A percentile compares a stretch with the other conserved stretches of the same genome.
Conservation (phyloP, 306 rosid species). For the Malus orientalis region DNA sequence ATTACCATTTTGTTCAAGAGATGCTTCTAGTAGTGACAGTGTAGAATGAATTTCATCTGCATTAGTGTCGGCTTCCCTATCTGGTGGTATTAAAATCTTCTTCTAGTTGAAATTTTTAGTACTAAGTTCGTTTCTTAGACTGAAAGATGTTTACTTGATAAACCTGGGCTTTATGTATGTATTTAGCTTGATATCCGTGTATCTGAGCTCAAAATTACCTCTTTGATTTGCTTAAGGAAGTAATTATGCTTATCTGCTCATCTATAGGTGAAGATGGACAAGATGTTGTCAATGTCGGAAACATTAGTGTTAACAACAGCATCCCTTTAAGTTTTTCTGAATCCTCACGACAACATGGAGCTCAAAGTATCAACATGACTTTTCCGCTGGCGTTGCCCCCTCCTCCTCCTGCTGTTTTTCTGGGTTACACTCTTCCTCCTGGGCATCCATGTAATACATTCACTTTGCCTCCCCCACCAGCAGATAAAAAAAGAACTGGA, state of each 20-base stretch:
- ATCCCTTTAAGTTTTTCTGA: constrained; percentile 13
- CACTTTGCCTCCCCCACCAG: constrained; percentile 88
- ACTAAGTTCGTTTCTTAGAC: not conserved
- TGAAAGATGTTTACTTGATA: too few relatives aligned
- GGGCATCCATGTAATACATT: constrained; percentile 85
- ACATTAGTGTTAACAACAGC: constrained; percentile 31
- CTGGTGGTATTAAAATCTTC: not conserved
- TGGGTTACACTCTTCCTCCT: constrained; percentile 75
- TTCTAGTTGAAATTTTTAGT: not conserved
- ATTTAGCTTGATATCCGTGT: not conserved
- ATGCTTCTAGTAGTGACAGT: not conserved
- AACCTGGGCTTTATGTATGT: too few relatives aligned
- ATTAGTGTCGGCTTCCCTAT: not conserved
- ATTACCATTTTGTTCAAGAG: not conserved
- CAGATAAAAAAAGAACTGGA: constrained; percentile 81
- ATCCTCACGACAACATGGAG: constrained; percentile 7
- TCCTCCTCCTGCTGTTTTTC: constrained; percentile 58
- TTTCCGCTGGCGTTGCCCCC: constrained; percentile 37
- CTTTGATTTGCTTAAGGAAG: constrained; percentile 9
- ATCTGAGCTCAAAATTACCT: not conserved
- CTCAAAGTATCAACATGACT: constrained; percentile 1
- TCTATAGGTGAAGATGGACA: constrained; percentile 54
- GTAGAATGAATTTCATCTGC: not conserved
- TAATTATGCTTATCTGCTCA: constrained; percentile 16
- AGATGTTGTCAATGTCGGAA: constrained; percentile 13